These are phyloP conservation scores for Sphaerulina vaccinii DNA, from an alignment of 2,329 filamentous ascomycete genomes.

Conservation along the genomic window DNA sequence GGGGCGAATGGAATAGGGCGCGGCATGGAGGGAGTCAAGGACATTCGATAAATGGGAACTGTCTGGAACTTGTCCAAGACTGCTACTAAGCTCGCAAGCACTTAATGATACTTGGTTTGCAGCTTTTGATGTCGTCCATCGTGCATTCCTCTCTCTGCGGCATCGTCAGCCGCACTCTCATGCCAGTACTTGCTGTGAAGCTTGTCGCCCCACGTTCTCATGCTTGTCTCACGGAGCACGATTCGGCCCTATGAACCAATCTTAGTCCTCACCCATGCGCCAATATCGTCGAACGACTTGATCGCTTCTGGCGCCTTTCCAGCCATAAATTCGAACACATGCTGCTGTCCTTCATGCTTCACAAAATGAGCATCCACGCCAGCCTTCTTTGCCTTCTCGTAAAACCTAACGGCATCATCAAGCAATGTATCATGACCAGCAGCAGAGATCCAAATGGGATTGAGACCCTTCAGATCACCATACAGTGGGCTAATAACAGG, in stretches of 20 bases:
- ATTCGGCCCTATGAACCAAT: slow-evolving; percentile 16
- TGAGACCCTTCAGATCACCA: slow-evolving; percentile 38
- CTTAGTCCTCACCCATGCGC: slow-evolving; percentile 27
- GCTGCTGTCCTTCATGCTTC: slow-evolving; percentile 45
- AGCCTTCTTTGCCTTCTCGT: slow-evolving; percentile 47
- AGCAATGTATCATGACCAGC: slow-evolving; percentile 52
- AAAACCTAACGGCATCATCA: slow-evolving; percentile 55
- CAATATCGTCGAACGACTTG: slow-evolving; percentile 25
- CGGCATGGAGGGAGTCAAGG: too few relatives aligned
- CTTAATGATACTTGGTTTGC: too few relatives aligned
- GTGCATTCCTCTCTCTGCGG: too few relatives aligned
- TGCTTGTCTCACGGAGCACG: too few relatives aligned
- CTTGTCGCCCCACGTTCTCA: too few relatives aligned
- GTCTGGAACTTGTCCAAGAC: too few relatives aligned
- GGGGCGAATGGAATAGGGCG: too few relatives aligned
- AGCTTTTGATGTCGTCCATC: too few relatives aligned
- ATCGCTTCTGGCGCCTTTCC: slow-evolving; percentile 30
- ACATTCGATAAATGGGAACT: too few relatives aligned
- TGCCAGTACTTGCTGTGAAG: too few relatives aligned
- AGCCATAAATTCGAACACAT: slow-evolving; percentile 38
- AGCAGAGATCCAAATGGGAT: slow-evolving; percentile 52
- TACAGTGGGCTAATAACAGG: slow-evolving; percentile 25
- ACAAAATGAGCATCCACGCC: slow-evolving; percentile 48
- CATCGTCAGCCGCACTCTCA: too few relatives aligned
- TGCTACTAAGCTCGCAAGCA: too few relatives aligned